Base-by-base conservation (phyloP, 257 asterid genomes). In the Eustoma russellianum region DNA sequence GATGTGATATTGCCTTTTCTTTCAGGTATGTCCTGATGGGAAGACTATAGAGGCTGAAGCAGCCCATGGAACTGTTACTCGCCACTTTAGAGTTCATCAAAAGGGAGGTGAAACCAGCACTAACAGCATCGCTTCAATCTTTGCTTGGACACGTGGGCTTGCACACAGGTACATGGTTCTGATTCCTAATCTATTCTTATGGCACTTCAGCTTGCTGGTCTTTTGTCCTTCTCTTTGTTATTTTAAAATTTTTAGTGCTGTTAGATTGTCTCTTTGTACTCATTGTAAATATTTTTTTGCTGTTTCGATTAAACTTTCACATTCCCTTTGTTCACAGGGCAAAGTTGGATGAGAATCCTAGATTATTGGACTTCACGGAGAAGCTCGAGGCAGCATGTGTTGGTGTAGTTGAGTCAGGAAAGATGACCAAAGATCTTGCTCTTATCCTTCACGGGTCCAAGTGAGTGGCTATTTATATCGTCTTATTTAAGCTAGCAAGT, bases 31-130 rank as follows among this genome's bases (percentile, higher is more conserved):
- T 68, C 99, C 97, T 17, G 99, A 92, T 72, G 99, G 99, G 51
- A 92, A 92, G 85, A 92, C 99, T n/a, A 89, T 92, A 18, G 99
- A 92, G 70, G 78, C 99, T 46, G 99, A 92, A 83, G 99, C 99
- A 19, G 99, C 99, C 59, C 97, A 92, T 65, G 99, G 99, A 71
- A 92, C 99, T 60, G 99, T 92, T 9, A 88, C 99, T 0, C 91
- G 99, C 43, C 99, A 92, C 79, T 92, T 49, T 69, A 85, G 97
- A 71, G 97, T 92, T 69, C 99, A 92, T 50, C 97, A 92, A 44
- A 88, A 92, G 59, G 97, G 97, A 3, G 97, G 99, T 63, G 99
- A 92, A 79, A 92, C 99, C 61, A 92, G 99, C 74, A 92, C 99
- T 10, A 88, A 92, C 55, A 92, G 99, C 88, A 92, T 92, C 62